phyloP scores from a whole-genome alignment of 805 yeast species.

The Hanseniaspora meyeri region DNA sequence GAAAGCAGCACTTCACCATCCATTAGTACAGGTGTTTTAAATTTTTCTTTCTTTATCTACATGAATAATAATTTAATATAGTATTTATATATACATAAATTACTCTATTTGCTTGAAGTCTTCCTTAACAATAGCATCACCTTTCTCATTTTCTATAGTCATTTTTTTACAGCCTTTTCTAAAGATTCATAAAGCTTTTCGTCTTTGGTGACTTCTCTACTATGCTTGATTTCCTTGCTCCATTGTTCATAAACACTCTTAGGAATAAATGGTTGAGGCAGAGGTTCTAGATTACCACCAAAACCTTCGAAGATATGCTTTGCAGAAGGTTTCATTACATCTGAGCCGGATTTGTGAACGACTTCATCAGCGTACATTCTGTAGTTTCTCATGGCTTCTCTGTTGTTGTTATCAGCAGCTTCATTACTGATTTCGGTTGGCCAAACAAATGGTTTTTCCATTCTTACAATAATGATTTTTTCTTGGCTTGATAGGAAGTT shows the following conservation, averaged over 20 bases:
- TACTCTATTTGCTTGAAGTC: neutral
- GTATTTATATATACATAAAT: neutral
- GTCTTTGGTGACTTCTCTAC: neutral
- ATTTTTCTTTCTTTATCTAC: neutral
- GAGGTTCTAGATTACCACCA: conserved; percentile 43
- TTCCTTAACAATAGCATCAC: too few relatives aligned
- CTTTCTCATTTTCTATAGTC: too few relatives aligned
- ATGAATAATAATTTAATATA: neutral
- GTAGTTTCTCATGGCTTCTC: neutral
- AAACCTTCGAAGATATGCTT: conserved; percentile 62
- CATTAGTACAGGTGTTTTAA: too few relatives aligned
- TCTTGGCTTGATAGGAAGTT: conserved; percentile 34
- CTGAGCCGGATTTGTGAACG: conserved; percentile 43
- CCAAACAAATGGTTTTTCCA: conserved; percentile 94
- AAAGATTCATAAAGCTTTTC: neutral
- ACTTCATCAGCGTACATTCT: conserved; percentile 17
- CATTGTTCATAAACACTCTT: conserved; percentile 18
- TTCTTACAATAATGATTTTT: conserved; percentile 93
- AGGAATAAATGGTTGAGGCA: conserved; percentile 57
- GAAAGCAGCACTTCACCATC: too few relatives aligned
- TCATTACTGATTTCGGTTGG: conserved; percentile 40
- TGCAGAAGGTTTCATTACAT: conserved; percentile 41
- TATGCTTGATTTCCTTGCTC: neutral
- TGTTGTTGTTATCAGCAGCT: neutral
- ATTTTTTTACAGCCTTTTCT: neutral